Evolutionary conservation across 257 asterid species (phyloP), one percentile per base, ranked within the genome.

Genomic region (Solanum lignicaule): DNA sequence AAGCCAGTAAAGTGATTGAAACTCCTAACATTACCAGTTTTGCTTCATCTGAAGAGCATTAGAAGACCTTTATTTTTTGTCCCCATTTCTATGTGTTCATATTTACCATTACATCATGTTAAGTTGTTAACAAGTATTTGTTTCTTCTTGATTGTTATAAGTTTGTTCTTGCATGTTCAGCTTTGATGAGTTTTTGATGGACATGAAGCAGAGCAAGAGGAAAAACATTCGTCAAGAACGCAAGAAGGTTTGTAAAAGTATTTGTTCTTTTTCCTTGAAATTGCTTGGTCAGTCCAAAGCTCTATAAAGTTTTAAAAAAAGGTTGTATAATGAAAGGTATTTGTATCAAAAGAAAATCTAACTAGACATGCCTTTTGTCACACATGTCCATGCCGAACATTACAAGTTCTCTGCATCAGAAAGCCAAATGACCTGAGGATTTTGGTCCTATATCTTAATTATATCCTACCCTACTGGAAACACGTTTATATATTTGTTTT

Each of bases 191-290:
- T 97, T 95, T 90, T 94, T 97, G 95, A 97, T 95, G 98, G 99
- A 95, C 90, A 88, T 97, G 98, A 97, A 95, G 94, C 99, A 97
- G 88, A 93, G 96, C 88, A 97, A 95, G 92, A 95, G 99, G 91
- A 95, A 97, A 90, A 95, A 92, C 87, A 97, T 97, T 82, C 99
- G 99, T 87, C 99, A 97, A 91, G 99, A 97, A 91, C 99, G 99
- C 89, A 97, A 97, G 92, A 97, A 97, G 98, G 99, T 58, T 78
- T 83, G 89, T 86, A 60, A 86, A 82, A 82, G 31, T 48, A 82
- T 9, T 55, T 48, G 69, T 48, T 48, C 74, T 85, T 89, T 72
- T 85, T 48, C 52, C 41, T 73, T 55, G 55, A 23, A 71, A 48
- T 81, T 82, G 71, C 69, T 9, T 82, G 85, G 20, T 52, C 18